These are phyloP conservation scores for Apocynum venetum DNA, from an alignment of 257 asterid genomes.

Conservation along the genomic window DNA sequence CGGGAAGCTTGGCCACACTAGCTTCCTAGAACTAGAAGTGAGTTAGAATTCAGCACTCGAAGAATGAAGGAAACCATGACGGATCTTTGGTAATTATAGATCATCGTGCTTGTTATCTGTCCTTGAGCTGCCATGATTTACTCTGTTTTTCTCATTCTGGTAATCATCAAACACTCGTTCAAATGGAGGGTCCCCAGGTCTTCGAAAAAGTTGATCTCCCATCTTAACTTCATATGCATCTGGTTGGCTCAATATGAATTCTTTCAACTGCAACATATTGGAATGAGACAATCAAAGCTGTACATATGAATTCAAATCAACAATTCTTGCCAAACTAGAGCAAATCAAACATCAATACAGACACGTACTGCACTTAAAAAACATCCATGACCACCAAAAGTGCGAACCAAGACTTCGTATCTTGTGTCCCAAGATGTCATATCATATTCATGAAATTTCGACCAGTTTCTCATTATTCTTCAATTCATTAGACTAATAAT, in stretches of 20 bases:
- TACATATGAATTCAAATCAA: background rate
- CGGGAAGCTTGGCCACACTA: background rate
- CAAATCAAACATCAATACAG: background rate
- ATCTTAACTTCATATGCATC: constrained; percentile 92
- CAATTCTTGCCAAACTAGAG: background rate
- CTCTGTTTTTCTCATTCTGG: constrained; percentile 34
- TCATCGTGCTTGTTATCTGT: constrained; percentile 46
- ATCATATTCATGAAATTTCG: background rate
- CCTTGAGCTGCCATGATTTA: constrained; percentile 12
- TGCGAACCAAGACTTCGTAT: background rate
- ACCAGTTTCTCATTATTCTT: background rate
- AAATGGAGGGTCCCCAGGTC: constrained; percentile 85
- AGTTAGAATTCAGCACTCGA: background rate
- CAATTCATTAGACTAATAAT: background rate
- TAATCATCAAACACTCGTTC: constrained; percentile 54
- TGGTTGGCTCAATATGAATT: constrained; percentile 61
- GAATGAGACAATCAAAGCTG: background rate
- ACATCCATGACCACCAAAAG: background rate
- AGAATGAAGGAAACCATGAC: background rate
- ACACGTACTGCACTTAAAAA: too few species aligned
- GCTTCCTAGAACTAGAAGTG: background rate
- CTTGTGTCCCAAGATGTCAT: background rate
- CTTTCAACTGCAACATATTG: constrained; percentile 51
- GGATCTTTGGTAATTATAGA: constrained; percentile 24
- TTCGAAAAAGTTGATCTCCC: constrained; percentile 71